Percentiles rank a stretch among this genome's conserved stretches.
These are phyloP conservation scores for Acacia melanoxylon DNA, from an alignment of 306 rosid species.

Conservation along the genomic window DNA sequence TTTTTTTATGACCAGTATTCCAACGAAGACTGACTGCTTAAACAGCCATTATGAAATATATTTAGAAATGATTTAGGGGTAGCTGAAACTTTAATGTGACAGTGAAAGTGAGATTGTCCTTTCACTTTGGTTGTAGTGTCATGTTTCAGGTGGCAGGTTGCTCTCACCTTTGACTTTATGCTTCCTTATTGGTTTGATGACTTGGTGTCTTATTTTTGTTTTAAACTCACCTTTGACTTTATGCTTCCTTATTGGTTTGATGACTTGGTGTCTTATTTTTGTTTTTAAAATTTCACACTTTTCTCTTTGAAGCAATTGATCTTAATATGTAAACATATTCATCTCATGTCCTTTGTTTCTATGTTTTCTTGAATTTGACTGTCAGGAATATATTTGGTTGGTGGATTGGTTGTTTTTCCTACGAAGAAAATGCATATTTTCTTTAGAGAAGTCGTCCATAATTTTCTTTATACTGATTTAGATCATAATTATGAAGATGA, in stretches of 20 bases:
- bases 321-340: constrained; percentile 16
- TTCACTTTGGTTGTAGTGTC: constrained; percentile 2
- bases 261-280: neutral
- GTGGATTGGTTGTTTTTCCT: constrained; percentile 8
- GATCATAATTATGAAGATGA: constrained; percentile 8
- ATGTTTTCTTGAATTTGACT: constrained; percentile 20
- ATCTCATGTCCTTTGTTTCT: constrained; percentile 1
- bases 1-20: constrained; percentile 14
- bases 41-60: constrained; percentile 2
- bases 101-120: constrained; percentile 16
- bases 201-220: constrained; percentile 11
- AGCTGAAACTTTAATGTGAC: constrained; percentile 9
- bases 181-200: neutral
- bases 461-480: constrained; percentile 3
- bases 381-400: neutral
- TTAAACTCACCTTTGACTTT: neutral
- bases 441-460: neutral
- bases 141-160: constrained; percentile 6
- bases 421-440: neutral
- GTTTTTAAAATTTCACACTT: neutral
- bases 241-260: neutral
- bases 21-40: neutral
- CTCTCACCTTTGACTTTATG: neutral
- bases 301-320: neutral
- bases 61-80: constrained; percentile 9